These are phyloP conservation scores for Acacia acuminata DNA, from an alignment of 306 rosid species.

Conservation along the genomic window DNA sequence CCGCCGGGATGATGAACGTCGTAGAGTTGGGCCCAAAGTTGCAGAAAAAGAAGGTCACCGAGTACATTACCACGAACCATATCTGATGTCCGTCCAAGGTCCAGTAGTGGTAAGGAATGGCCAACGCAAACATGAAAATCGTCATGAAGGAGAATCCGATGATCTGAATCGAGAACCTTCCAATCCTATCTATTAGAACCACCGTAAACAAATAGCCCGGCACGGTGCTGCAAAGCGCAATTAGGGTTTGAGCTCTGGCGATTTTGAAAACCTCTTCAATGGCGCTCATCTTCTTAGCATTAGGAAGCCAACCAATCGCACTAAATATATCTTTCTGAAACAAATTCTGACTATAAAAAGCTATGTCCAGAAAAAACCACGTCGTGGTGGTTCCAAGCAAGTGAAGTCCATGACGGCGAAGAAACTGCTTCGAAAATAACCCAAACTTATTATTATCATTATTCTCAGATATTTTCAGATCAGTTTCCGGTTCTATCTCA, in stretches of 20 bases:
- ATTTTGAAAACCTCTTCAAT: background rate
- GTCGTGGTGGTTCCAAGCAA: background rate
- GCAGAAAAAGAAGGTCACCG: background rate
- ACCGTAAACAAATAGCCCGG: background rate
- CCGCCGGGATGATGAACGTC: background rate
- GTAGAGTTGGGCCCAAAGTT: slow-evolving; percentile 2
- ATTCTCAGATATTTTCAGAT: background rate
- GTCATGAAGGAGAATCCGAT: background rate
- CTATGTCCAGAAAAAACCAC: background rate
- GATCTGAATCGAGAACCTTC: background rate
- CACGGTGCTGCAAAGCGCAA: background rate
- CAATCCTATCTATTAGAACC: background rate
- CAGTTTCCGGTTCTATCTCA: background rate
- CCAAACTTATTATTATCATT: background rate
- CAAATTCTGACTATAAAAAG: background rate
- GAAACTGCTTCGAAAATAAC: background rate
- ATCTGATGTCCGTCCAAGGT: background rate
- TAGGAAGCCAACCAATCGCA: background rate
- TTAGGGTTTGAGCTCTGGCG: background rate
- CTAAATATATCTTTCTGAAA: slow-evolving; percentile 1
- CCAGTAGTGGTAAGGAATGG: background rate
- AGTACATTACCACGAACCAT: background rate
- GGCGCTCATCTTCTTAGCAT: background rate
- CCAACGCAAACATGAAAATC: background rate
- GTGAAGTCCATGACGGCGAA: background rate